Base-by-base conservation (phyloP, 495 filamentous ascomycete species). In the Penicillium longicatenatum region DNA sequence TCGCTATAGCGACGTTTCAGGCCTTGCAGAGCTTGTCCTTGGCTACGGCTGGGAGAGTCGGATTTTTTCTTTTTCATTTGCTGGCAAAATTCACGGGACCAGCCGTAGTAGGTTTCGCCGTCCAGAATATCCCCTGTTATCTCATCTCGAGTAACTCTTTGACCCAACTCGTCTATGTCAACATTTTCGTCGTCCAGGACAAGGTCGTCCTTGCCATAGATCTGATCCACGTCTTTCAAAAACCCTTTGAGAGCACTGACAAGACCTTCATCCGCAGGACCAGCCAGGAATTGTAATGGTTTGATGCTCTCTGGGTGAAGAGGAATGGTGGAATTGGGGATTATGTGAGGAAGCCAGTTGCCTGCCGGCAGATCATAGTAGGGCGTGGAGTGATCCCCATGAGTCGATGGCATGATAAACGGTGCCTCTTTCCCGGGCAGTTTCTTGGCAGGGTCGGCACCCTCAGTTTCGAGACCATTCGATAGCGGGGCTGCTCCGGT, bases 301-400 rank as follows among this genome's bases (percentile, higher is more conserved):
- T 86, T 90, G 61, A 93, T 83, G 56, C 83, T 79, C 7, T 85
- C 77, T 0, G 88, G 79, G 42, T 88, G 88, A 67, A 96, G 88
- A 9, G 91, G 85, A 30, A 79, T 74, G 10, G 83, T 84, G 6
- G 88, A 89, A 67, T 92, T 89, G 21, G 89, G 89, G 35, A 88
- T 82, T 30, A 97, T 85, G 50, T 88, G 86, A 2, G 87, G 89
- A 37, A 94, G 79, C 68, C 92, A 81, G 63, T 92, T 94, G 4
- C 85, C 92, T 17, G 91, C 91, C 0, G 92, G 92, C 1, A 96
- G 79, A 55, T 96, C 92, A 71, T 92, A 93, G 76, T 85, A 96
- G 0, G 89, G 88, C 2, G 82, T 85, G 0, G 85, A 82, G 3
- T 78, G 71, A 67, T 96, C 92, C 14, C 92, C 92, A 69, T 97